phyloP scores from a whole-genome alignment of 768 basidiomycete genomes.

The Tubosaeta sp. region DNA sequence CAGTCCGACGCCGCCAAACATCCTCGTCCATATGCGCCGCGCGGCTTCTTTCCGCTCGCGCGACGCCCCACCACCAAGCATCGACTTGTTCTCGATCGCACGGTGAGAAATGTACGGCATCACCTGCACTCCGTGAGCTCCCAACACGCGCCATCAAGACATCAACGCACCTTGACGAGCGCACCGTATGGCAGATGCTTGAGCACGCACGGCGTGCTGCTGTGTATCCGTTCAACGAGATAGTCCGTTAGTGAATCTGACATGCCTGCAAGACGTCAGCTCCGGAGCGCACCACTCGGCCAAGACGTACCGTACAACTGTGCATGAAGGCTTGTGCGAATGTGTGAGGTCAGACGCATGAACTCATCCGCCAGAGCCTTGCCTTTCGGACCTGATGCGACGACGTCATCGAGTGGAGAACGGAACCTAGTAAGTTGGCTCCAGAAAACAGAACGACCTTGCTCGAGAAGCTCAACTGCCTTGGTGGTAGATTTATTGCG shows the following conservation, averaged over 20 bases:
- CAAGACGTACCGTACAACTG: conserved; percentile 72
- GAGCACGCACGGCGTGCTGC: conserved; percentile 64
- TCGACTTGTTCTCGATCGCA: conserved; percentile 90
- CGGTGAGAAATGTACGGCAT: conserved; percentile 88
- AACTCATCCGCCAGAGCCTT: too few relatives aligned
- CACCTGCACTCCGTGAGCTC: conserved; percentile 40
- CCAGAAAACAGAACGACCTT: too few relatives aligned
- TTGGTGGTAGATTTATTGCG: too few relatives aligned
- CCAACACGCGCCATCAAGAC: too few relatives aligned
- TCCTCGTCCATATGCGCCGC: conserved; percentile 25
- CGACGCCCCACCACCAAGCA: conserved; percentile 71
- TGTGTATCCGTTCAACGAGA: conserved; percentile 51
- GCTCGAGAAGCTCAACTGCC: too few relatives aligned
- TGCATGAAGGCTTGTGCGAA: too few relatives aligned
- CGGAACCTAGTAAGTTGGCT: too few relatives aligned
- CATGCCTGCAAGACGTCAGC: conserved; percentile 56
- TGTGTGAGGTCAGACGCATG: too few relatives aligned
- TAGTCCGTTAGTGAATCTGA: conserved; percentile 74
- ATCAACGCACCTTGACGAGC: conserved; percentile 45
- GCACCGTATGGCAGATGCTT: conserved; percentile 84
- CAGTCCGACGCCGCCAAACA: conserved; percentile 28
- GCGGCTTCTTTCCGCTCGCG: conserved; percentile 30
- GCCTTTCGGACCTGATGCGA: too few relatives aligned
- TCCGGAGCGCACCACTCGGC: not conserved
- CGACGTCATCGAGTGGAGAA: too few relatives aligned